A percentile compares a stretch with the other conserved stretches of the same genome.
Conservation (phyloP, 441 rosid genomes). For the Manihot esculenta region DNA sequence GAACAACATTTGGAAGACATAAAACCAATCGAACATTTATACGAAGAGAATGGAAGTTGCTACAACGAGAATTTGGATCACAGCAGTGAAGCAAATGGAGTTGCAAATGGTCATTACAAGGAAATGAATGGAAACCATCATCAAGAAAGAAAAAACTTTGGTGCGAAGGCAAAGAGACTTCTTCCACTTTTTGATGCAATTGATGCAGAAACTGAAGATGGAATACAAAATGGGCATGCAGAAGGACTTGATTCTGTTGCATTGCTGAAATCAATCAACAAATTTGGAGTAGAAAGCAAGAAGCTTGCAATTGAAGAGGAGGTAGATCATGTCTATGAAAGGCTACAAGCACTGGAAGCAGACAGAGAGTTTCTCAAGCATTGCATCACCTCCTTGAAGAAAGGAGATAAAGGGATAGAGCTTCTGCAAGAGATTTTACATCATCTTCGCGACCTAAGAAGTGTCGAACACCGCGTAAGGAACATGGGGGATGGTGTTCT, state of each 20-base stretch:
- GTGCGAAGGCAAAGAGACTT: conserved; percentile 62
- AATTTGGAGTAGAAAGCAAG: conserved; percentile 33
- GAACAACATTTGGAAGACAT: conserved; percentile 44
- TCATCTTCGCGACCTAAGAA: conserved; percentile 73
- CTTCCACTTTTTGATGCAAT: conserved; percentile 80
- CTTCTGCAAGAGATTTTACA: conserved; percentile 75
- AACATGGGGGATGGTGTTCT: conserved; percentile 36
- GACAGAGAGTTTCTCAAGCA: conserved; percentile 84
- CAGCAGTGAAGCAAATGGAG: conserved; percentile 35
- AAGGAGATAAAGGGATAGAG: conserved; percentile 79
- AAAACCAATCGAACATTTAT: conserved; percentile 33
- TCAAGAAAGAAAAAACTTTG: conserved; percentile 27
- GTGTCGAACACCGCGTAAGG: conserved; percentile 50
- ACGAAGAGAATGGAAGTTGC: conserved; percentile 51
- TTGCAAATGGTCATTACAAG: conserved; percentile 43
- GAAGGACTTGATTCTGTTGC: conserved; percentile 37
- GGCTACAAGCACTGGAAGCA: conserved; percentile 79
- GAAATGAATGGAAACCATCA: conserved; percentile 56
- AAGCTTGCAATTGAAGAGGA: conserved; percentile 57
- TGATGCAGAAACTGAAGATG: conserved; percentile 50
- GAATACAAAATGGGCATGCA: conserved; percentile 31
- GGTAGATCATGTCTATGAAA: conserved; percentile 72
- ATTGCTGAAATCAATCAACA: conserved; percentile 27
- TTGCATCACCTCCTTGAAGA: conserved; percentile 66
- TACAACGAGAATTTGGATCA: conserved; percentile 26